Evolutionary conservation across 2,329 filamentous ascomycete genomes (phyloP).

Genomic region (Penicillium fuscoglaucum): DNA sequence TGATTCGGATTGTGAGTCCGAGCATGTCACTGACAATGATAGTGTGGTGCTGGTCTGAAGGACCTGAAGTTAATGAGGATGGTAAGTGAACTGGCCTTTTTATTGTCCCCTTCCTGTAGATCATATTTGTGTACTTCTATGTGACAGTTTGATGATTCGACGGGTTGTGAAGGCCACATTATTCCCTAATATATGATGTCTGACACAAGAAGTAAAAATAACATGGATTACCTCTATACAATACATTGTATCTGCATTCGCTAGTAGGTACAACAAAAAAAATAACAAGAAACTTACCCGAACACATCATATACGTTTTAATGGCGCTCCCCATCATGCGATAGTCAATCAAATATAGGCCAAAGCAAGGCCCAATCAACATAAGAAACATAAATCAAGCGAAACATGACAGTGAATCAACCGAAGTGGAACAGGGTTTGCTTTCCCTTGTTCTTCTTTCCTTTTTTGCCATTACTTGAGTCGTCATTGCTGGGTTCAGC

Average conservation of each 20-base stretch:
- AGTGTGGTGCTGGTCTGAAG: conserved; percentile 11
- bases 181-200: not conserved
- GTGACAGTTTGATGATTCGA: not conserved
- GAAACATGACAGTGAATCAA: conserved; percentile 38
- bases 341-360: conserved; percentile 1
- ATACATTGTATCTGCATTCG: conserved; percentile 10
- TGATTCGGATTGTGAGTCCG: not conserved
- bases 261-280: conserved; percentile 12
- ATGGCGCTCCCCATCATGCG: not conserved
- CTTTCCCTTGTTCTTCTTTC: conserved; percentile 45
- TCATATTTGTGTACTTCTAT: not conserved
- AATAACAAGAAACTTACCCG: not conserved
- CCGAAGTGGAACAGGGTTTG: conserved; percentile 45
- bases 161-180: not conserved
- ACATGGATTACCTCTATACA: conserved; percentile 6
- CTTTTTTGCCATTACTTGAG: conserved; percentile 35
- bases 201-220: not conserved
- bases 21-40: conserved; percentile 5
- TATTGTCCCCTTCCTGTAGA: not conserved
- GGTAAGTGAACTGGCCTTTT: not conserved
- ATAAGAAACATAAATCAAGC: conserved; percentile 25
- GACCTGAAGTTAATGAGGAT: not conserved
- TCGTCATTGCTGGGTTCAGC: conserved; percentile 22
- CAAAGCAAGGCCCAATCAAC: conserved; percentile 1
- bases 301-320: not conserved